phyloP scores from a whole-genome alignment of 2,329 filamentous ascomycete genomes.

The Calonectria fujianensis region DNA sequence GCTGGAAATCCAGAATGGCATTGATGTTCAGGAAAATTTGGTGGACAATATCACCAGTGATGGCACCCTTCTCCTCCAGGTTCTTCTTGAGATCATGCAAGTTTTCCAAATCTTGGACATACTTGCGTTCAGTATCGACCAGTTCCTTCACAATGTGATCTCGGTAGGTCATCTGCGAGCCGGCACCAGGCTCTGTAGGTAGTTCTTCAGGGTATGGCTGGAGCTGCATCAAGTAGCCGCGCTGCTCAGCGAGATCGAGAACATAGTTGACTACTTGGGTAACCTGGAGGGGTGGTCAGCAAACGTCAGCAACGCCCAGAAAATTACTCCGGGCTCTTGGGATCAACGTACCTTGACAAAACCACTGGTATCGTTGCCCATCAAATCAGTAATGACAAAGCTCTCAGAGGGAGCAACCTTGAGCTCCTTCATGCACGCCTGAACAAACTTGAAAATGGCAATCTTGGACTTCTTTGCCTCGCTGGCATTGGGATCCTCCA shows the following conservation, averaged over 20 bases:
- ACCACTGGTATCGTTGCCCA: slow-evolving; percentile 95
- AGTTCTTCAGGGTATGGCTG: slow-evolving; percentile 76
- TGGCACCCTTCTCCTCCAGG: slow-evolving; percentile 89
- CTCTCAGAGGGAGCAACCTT: slow-evolving; percentile 87
- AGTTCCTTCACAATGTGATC: slow-evolving; percentile 95
- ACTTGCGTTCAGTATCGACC: slow-evolving; percentile 96
- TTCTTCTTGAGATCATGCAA: slow-evolving; percentile 93
- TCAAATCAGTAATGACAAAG: slow-evolving; percentile 93
- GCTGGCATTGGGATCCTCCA: slow-evolving; percentile 76
- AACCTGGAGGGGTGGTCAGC: slow-evolving; percentile 67
- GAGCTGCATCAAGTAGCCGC: slow-evolving; percentile 81
- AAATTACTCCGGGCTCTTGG: not conserved
- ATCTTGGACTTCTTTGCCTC: slow-evolving; percentile 89
- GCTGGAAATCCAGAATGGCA: slow-evolving; percentile 94
- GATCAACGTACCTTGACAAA: slow-evolving; percentile 86
- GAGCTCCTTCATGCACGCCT: slow-evolving; percentile 89
- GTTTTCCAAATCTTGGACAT: slow-evolving; percentile 97
- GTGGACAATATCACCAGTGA: slow-evolving; percentile 93
- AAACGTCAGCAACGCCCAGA: not conserved
- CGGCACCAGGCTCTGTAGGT: slow-evolving; percentile 66
- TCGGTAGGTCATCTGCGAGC: slow-evolving; percentile 82
- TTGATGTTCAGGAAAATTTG: slow-evolving; percentile 98
- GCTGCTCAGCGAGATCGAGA: slow-evolving; percentile 87
- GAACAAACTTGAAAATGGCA: slow-evolving; percentile 93
- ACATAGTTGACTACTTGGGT: slow-evolving; percentile 94